Evolutionary conservation across 2,329 filamentous ascomycete genomes (phyloP).

Genomic region (Aureobasidium vineae): DNA sequence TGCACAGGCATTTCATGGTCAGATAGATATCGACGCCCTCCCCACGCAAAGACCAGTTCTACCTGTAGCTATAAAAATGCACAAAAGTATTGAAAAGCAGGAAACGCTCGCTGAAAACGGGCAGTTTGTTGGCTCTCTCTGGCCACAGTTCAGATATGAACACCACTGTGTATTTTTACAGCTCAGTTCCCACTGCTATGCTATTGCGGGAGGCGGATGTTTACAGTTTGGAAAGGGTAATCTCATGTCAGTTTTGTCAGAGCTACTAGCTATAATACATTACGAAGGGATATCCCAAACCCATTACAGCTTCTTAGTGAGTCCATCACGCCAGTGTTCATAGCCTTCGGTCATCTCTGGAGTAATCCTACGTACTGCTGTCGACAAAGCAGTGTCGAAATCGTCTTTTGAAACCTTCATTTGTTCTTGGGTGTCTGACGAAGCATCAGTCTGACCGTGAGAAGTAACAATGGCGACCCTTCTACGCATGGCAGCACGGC

Average conservation of each 20-base stretch:
- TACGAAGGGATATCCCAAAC: too few species aligned
- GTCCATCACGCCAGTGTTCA: constrained; percentile 39
- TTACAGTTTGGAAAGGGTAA: not conserved
- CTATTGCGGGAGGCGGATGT: not conserved
- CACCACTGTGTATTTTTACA: not conserved
- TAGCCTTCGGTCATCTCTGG: constrained; percentile 58
- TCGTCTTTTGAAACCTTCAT: constrained; percentile 42
- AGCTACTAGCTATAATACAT: not conserved
- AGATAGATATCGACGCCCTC: too few species aligned
- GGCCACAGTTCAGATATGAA: not conserved
- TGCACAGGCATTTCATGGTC: not conserved
- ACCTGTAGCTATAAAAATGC: not conserved
- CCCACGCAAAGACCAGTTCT: not conserved
- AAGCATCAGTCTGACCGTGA: not conserved
- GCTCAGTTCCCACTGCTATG: not conserved
- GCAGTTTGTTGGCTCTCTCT: not conserved
- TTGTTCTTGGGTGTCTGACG: constrained; percentile 30
- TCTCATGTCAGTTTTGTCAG: not conserved
- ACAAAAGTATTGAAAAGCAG: not conserved
- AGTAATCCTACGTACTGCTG: constrained; percentile 59
- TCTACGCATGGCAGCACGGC: constrained; percentile 31
- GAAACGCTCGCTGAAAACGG: not conserved
- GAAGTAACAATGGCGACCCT: not conserved
- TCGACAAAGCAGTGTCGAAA: constrained; percentile 44
- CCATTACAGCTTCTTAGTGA: constrained; percentile 15